A percentile compares a stretch with the other conserved stretches of the same genome.
These are phyloP conservation scores for Ogataea sp. DNA, from an alignment of 805 yeast genomes.

Conservation along the genomic window DNA sequence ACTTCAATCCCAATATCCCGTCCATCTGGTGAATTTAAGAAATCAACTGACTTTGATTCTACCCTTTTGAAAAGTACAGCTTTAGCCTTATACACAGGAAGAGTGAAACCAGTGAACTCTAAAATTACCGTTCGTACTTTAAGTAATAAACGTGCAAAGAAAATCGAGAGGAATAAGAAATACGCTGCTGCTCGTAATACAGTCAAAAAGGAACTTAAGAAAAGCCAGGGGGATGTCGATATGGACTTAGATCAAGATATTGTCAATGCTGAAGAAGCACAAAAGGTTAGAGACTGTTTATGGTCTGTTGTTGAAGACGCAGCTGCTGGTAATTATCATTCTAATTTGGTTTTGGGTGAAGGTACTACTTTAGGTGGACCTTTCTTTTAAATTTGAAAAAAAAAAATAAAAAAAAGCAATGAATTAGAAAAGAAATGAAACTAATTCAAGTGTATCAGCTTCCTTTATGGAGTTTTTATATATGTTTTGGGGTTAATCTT, in stretches of 20 bases:
- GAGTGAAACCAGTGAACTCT: slow-evolving; percentile 32
- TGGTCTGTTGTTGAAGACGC: slow-evolving; percentile 66
- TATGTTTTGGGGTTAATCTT: too few relatives aligned
- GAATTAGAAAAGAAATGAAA: neutral
- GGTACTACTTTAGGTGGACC: slow-evolving; percentile 87
- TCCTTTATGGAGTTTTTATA: neutral
- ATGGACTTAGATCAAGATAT: slow-evolving; percentile 41
- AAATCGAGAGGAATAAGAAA: slow-evolving; percentile 70
- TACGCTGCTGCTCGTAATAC: slow-evolving; percentile 52
- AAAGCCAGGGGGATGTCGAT: slow-evolving; percentile 13
- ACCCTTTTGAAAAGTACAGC: slow-evolving; percentile 19
- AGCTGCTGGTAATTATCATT: slow-evolving; percentile 35
- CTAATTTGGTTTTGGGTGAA: slow-evolving; percentile 40
- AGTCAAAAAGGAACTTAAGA: slow-evolving; percentile 26
- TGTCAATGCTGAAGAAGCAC: slow-evolving; percentile 13
- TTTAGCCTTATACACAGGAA: slow-evolving; percentile 36
- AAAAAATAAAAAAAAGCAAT: too few relatives aligned
- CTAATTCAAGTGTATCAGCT: neutral
- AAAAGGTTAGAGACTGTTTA: slow-evolving; percentile 49
- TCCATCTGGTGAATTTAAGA: slow-evolving; percentile 9
- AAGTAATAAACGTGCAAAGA: slow-evolving; percentile 73
- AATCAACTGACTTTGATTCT: slow-evolving; percentile 11
- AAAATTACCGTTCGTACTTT: slow-evolving; percentile 56
- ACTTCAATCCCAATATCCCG: slow-evolving; percentile 8
- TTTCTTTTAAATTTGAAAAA: slow-evolving; percentile 35